phyloP scores from a whole-genome alignment of 345 rosid genomes.

The Hibiscus syriacus region DNA sequence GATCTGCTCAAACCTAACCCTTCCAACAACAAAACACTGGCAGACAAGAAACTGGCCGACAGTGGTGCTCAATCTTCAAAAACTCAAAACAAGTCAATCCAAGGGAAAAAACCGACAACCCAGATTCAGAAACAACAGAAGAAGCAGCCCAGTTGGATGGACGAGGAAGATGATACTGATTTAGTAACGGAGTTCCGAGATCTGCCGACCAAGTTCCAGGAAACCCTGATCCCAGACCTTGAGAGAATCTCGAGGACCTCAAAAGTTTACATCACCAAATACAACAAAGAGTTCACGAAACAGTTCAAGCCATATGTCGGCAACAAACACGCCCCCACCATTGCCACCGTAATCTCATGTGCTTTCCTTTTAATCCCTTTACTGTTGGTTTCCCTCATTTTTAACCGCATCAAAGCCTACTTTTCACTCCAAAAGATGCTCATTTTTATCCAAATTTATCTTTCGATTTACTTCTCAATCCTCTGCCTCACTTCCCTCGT shows the following conservation, averaged over 20 bases:
- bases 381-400: slow-evolving; percentile 63
- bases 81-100: slow-evolving; percentile 23
- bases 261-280: slow-evolving; percentile 58
- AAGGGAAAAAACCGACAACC: slow-evolving; percentile 14
- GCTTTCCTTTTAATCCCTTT: slow-evolving; percentile 71
- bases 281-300: slow-evolving; percentile 76
- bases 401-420: slow-evolving; percentile 72
- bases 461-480: slow-evolving; percentile 87
- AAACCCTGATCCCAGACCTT: slow-evolving; percentile 67
- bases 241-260: slow-evolving; percentile 72
- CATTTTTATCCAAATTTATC: slow-evolving; percentile 83
- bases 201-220: slow-evolving; percentile 66
- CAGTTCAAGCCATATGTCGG: slow-evolving; percentile 83
- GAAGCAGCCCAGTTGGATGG: slow-evolving; percentile 45
- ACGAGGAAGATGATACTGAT: slow-evolving; percentile 54
- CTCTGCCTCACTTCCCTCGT: slow-evolving; percentile 61
- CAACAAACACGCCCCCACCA: slow-evolving; percentile 60
- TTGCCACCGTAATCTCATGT: slow-evolving; percentile 56
- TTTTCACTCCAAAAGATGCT: slow-evolving; percentile 80
- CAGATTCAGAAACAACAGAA: slow-evolving; percentile 17
- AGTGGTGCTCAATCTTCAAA: slow-evolving; percentile 21
- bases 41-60: slow-evolving; percentile 20
- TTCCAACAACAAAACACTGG: slow-evolving; percentile 42
- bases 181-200: slow-evolving; percentile 65
- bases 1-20: slow-evolving; percentile 44